Conservation (phyloP, 1,139 yeast genomes). For the Pichia sp. region DNA sequence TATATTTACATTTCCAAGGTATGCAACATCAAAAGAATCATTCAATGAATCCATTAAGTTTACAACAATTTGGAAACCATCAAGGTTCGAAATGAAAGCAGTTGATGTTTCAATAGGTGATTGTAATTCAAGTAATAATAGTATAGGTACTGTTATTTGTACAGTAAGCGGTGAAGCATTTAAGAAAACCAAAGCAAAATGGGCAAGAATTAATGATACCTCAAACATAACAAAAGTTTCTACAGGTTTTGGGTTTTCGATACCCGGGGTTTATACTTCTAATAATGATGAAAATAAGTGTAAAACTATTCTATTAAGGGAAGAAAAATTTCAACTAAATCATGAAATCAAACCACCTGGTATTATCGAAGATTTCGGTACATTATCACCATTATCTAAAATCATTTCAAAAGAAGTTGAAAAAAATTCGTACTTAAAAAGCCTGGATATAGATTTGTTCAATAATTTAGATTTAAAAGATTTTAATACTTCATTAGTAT, state of each 20-base stretch:
- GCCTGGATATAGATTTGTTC: neutral
- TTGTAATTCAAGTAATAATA: neutral
- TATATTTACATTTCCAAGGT: slow-evolving; percentile 10
- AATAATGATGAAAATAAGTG: neutral
- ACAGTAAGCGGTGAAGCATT: slow-evolving; percentile 15
- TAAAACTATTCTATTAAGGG: slow-evolving; percentile 35
- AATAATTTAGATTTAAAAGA: neutral
- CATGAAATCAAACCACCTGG: slow-evolving; percentile 40
- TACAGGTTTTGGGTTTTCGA: slow-evolving; percentile 10
- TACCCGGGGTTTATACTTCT: neutral
- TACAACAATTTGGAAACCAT: slow-evolving; percentile 15
- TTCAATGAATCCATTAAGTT: slow-evolving; percentile 10
- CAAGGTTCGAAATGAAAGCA: slow-evolving; percentile 16
- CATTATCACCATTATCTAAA: slow-evolving; percentile 39
- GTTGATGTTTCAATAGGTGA: slow-evolving; percentile 10
- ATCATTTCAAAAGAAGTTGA: slow-evolving; percentile 4
- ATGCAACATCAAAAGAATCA: slow-evolving; percentile 11
- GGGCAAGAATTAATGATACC: slow-evolving; percentile 12
- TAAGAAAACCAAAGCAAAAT: slow-evolving; percentile 12
- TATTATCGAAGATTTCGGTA: slow-evolving; percentile 42
- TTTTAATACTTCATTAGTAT: neutral
- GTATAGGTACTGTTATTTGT: slow-evolving; percentile 10
- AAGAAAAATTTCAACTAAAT: slow-evolving; percentile 54
- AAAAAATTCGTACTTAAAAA: neutral
- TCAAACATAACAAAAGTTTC: slow-evolving; percentile 5